Evolutionary conservation across 2,329 filamentous ascomycete species (phyloP).

Genomic region (Ceratocystis lukuohia): DNA sequence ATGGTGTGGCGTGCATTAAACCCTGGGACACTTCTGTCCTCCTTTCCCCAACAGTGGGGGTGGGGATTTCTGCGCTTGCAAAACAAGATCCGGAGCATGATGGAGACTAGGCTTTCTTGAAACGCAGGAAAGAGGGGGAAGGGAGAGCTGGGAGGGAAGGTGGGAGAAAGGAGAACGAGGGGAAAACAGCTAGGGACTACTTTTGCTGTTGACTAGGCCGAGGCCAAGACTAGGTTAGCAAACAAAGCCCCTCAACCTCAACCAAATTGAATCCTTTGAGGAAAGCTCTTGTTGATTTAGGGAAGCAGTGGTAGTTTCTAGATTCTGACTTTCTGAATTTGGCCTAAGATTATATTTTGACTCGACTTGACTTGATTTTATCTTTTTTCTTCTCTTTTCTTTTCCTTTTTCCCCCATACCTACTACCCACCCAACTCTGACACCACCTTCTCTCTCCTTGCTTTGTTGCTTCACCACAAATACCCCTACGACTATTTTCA

Average conservation of each 20-base stretch:
- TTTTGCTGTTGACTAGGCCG: no score
- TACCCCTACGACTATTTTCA: constrained; percentile 21
- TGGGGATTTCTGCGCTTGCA: not conserved
- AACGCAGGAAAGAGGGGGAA: not conserved
- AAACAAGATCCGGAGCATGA: not conserved
- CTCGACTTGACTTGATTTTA: not conserved
- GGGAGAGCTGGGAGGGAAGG: not conserved
- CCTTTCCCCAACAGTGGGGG: not conserved
- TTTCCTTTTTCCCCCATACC: not conserved
- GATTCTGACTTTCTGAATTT: not conserved
- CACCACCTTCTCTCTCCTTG: not conserved
- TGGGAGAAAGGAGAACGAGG: not conserved
- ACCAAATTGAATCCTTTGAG: constrained; percentile 9
- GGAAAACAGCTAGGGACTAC: not conserved
- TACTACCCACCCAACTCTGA: not conserved
- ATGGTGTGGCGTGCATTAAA: not conserved
- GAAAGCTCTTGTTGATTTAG: not conserved
- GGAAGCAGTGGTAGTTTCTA: not conserved
- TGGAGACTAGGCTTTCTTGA: not conserved
- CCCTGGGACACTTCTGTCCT: not conserved
- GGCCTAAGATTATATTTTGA: no score
- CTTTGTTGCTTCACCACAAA: constrained; percentile 10
- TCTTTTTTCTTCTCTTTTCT: constrained; percentile 1
- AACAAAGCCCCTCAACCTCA: constrained; percentile 15
- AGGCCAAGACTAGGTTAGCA: not conserved